A percentile compares a stretch with the other conserved stretches of the same genome.
These are phyloP conservation scores for Xylaria intraflava DNA, from an alignment of 495 filamentous ascomycete genomes.

Conservation along the genomic window DNA sequence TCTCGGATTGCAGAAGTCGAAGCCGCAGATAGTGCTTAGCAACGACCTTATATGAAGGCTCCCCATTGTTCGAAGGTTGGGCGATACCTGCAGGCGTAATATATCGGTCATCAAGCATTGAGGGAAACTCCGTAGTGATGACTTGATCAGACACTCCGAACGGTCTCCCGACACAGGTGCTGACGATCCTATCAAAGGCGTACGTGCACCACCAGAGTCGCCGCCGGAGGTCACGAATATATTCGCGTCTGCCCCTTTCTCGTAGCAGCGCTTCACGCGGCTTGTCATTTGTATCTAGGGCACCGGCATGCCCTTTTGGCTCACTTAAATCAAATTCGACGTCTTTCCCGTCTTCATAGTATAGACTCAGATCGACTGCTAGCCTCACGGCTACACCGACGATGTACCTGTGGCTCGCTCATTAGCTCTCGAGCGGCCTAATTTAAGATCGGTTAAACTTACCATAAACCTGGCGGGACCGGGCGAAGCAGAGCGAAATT, in stretches of 20 bases:
- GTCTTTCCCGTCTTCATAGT: conserved; percentile 83
- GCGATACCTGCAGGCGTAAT: conserved; percentile 80
- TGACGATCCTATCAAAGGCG: conserved; percentile 85
- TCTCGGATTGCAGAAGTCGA: conserved; percentile 89
- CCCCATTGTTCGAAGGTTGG: conserved; percentile 41
- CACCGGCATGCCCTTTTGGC: neutral
- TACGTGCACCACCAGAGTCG: conserved; percentile 97
- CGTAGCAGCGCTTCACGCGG: conserved; percentile 23
- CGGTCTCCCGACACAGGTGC: conserved; percentile 84
- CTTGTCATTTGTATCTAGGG: conserved; percentile 17
- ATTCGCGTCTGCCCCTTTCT: conserved; percentile 73
- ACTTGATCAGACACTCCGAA: conserved; percentile 93
- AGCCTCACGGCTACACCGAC: conserved; percentile 85
- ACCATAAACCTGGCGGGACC: conserved; percentile 87
- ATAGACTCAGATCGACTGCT: conserved; percentile 84
- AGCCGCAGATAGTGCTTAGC: conserved; percentile 88
- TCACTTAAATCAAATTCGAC: conserved; percentile 42
- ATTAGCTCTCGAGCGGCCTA: conserved; percentile 5
- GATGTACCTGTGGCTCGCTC: conserved; percentile 58
- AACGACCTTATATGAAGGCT: conserved; percentile 79
- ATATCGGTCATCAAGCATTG: conserved; percentile 75
- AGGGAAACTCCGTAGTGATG: conserved; percentile 90
- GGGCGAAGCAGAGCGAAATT: conserved; percentile 87
- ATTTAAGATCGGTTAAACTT: neutral
- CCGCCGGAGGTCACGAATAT: conserved; percentile 77